phyloP scores from a whole-genome alignment of 257 asterid genomes.

The Verbena officinalis region DNA sequence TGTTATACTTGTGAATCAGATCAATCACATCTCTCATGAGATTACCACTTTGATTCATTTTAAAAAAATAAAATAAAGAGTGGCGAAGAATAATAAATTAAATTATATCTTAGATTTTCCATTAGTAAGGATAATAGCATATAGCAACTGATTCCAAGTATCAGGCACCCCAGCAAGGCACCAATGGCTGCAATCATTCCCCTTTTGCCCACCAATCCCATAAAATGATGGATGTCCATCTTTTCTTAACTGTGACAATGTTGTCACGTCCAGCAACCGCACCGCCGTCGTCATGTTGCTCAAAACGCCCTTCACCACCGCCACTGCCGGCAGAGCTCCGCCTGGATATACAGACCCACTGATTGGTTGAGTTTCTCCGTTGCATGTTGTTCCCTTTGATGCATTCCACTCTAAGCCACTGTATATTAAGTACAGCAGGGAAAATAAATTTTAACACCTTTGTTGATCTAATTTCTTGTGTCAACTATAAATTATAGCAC shows the following conservation, averaged over 20 bases:
- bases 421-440: neutral
- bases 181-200: conserved; percentile 86
- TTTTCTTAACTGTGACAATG: conserved; percentile 67
- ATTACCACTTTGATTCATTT: neutral
- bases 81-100: too few species aligned
- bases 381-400: conserved; percentile 42
- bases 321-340: conserved; percentile 51
- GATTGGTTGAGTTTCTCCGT: conserved; percentile 53
- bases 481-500: neutral
- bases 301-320: conserved; percentile 59
- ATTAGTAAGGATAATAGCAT: conserved; percentile 33
- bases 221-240: conserved; percentile 75
- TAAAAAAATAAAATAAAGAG: neutral
- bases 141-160: conserved; percentile 67
- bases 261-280: conserved; percentile 55
- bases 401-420: conserved; percentile 73
- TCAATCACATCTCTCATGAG: too few species aligned
- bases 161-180: conserved; percentile 75
- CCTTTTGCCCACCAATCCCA: conserved; percentile 41
- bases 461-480: neutral
- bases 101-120: conserved; percentile 28
- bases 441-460: neutral
- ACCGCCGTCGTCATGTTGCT: conserved; percentile 54
- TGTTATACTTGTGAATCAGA: too few species aligned
- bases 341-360: conserved; percentile 49